A percentile compares a stretch with the other conserved stretches of the same genome.
Conservation (phyloP, 1,284 basidiomycete genomes). For the Takashimella koratensis region DNA sequence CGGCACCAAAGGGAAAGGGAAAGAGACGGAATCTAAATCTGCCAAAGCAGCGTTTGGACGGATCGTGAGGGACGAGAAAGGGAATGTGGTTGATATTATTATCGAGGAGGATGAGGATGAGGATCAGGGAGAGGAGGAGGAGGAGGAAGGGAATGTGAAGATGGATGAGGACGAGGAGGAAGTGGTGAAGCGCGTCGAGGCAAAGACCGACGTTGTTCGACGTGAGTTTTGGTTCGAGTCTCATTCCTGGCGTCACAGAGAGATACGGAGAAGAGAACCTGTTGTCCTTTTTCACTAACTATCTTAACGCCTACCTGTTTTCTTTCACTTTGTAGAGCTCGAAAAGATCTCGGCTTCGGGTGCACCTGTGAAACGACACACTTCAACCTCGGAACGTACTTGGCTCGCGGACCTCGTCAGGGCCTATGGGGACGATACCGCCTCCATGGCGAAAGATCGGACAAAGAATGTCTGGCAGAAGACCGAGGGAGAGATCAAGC, state of each 20-base stretch:
- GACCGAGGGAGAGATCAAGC: conserved; percentile 73
- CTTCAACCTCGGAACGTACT: conserved; percentile 65
- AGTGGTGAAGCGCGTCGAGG: conserved; percentile 36
- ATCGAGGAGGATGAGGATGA: conserved; percentile 57
- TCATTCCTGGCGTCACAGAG: too few species aligned
- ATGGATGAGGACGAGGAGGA: conserved; percentile 15
- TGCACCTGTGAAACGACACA: conserved; percentile 57
- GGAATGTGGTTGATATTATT: conserved; percentile 74
- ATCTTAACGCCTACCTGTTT: conserved; percentile 46
- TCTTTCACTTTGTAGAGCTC: conserved; percentile 32
- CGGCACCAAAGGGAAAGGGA: background rate
- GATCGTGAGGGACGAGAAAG: conserved; percentile 77
- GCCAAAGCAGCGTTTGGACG: conserved; percentile 73
- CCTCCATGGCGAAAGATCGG: conserved; percentile 73
- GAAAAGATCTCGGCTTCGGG: conserved; percentile 37
- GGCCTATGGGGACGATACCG: conserved; percentile 69
- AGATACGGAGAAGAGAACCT: too few species aligned
- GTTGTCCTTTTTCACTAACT: too few species aligned
- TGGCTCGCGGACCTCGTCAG: conserved; percentile 67
- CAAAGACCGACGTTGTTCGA: conserved; percentile 49
- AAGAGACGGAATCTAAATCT: conserved; percentile 10
- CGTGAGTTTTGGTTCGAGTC: conserved; percentile 38
- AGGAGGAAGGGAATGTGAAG: conserved; percentile 36
- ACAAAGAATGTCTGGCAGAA: conserved; percentile 80
- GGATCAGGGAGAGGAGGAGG: conserved; percentile 47